Evolutionary conservation across 371 early-diverging fungal genomes (phyloP).

Genomic region (Syncephalastrum racemosum): DNA sequence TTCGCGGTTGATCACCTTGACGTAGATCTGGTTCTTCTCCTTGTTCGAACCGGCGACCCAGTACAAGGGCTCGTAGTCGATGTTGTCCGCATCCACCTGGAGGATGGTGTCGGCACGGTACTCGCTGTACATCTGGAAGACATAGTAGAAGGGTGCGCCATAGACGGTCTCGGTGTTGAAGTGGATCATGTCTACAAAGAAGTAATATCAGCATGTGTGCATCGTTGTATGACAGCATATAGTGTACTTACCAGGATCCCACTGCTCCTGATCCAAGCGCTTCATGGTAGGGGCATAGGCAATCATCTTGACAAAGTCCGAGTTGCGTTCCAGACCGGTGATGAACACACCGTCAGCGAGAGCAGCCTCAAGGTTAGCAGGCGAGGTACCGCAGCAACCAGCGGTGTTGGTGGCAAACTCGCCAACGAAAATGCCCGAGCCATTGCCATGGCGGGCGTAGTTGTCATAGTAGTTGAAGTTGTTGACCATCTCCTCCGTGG

Average conservation of each 20-base stretch:
- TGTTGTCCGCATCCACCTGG: conserved; percentile 22
- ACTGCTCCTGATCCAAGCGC: conserved; percentile 25
- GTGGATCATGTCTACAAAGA: conserved; percentile 16
- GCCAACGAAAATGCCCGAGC: conserved; percentile 21
- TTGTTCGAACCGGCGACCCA: conserved; percentile 31
- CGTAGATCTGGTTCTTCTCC: conserved; percentile 13
- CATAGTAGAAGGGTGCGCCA: conserved; percentile 25
- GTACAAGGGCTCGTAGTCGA: conserved; percentile 25
- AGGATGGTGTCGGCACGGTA: conserved; percentile 23
- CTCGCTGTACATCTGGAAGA: conserved; percentile 22
- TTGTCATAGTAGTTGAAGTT: conserved; percentile 10
- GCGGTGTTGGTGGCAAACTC: conserved; percentile 25
- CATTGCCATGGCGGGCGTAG: conserved; percentile 2
- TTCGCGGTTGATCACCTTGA: conserved; percentile 21
- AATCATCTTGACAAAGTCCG: conserved; percentile 24
- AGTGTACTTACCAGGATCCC: conserved; percentile 23
- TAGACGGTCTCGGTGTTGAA: conserved; percentile 23
- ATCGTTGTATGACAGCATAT: not conserved
- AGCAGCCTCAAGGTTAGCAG: conserved; percentile 28
- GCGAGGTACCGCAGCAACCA: conserved; percentile 21
- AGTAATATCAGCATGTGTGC: not conserved
- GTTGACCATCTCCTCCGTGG: conserved; percentile 11
- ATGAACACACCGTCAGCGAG: conserved; percentile 25
- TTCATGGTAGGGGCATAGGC: conserved; percentile 28
- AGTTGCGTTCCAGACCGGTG: conserved; percentile 28